These are phyloP conservation scores for Hanseniaspora meyeri DNA, from an alignment of 805 yeast genomes.

Conservation along the genomic window DNA sequence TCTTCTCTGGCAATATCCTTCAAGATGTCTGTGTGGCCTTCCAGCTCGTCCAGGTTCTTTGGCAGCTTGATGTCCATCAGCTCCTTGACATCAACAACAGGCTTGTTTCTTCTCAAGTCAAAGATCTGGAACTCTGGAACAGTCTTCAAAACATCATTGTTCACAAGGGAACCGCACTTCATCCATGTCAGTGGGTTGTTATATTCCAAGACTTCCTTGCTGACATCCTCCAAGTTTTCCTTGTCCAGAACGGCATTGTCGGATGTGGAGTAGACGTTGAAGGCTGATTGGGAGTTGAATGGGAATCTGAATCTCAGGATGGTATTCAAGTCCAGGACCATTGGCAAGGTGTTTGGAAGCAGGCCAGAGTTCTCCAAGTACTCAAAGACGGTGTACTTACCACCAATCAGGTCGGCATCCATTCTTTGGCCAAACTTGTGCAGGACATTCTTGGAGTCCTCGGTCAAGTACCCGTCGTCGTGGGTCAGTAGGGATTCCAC, in stretches of 20 bases:
- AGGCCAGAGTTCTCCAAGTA: constrained; percentile 73
- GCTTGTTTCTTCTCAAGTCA: constrained; percentile 12
- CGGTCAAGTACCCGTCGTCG: not conserved
- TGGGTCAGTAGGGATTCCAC: constrained; percentile 1
- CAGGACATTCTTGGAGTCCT: not conserved
- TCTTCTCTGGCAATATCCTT: constrained; percentile 23
- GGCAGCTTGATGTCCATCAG: constrained; percentile 5
- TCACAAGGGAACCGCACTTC: not conserved
- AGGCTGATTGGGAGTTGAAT: constrained; percentile 26
- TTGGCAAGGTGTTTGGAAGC: constrained; percentile 89
- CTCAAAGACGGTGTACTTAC: constrained; percentile 32
- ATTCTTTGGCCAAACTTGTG: not conserved
- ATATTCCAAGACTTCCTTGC: not conserved
- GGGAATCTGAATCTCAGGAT: constrained; percentile 63
- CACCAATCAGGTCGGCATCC: constrained; percentile 4
- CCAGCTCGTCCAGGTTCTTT: not conserved
- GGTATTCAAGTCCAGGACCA: constrained; percentile 62
- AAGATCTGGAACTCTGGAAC: constrained; percentile 11
- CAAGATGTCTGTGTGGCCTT: constrained; percentile 11
- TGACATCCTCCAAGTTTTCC: not conserved
- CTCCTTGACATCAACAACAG: not conserved
- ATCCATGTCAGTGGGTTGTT: constrained; percentile 10
- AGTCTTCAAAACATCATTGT: constrained; percentile 7
- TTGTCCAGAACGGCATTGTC: not conserved
- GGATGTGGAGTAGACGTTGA: not conserved